A percentile compares a stretch with the other conserved stretches of the same genome.
Conservation (phyloP, 306 rosid genomes). For the Vigna radiata region DNA sequence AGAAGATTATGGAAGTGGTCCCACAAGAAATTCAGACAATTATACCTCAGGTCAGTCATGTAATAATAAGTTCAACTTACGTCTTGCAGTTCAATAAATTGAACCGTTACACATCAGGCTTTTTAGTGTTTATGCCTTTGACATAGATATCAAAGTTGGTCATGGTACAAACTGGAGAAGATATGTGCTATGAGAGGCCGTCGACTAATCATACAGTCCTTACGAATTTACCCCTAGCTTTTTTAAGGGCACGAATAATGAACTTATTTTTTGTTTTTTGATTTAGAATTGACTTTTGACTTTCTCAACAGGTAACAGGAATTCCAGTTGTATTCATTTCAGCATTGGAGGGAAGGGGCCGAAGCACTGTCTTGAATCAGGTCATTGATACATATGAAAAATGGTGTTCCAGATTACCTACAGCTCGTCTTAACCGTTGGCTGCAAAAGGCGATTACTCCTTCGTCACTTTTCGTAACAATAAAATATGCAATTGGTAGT, state of each 20-base stretch:
- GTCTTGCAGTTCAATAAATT: conserved; percentile 33
- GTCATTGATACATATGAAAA: conserved; percentile 80
- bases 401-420: conserved; percentile 87
- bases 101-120: background rate
- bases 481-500: conserved; percentile 24
- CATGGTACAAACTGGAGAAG: conserved; percentile 25
- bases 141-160: conserved; percentile 1
- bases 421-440: conserved; percentile 96
- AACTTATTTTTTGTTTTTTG: conserved; percentile 11
- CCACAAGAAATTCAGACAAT: conserved; percentile 84
- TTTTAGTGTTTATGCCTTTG: conserved; percentile 27
- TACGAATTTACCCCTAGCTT: conserved; percentile 27
- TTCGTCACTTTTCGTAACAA: conserved; percentile 18
- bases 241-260: conserved; percentile 3
- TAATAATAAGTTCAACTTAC: conserved; percentile 29
- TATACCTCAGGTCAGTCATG: conserved; percentile 78
- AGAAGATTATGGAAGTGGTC: conserved; percentile 82
- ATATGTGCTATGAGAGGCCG: conserved; percentile 22
- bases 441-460: conserved; percentile 72
- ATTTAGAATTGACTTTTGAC: conserved; percentile 39
- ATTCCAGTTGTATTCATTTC: conserved; percentile 89
- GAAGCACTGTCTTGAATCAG: conserved; percentile 66
- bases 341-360: conserved; percentile 90
- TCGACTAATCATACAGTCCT: conserved; percentile 16
- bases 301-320: conserved; percentile 75